Evolutionary conservation across 2,329 filamentous ascomycete species (phyloP).

Genomic region (Fusarium duplospermum): DNA sequence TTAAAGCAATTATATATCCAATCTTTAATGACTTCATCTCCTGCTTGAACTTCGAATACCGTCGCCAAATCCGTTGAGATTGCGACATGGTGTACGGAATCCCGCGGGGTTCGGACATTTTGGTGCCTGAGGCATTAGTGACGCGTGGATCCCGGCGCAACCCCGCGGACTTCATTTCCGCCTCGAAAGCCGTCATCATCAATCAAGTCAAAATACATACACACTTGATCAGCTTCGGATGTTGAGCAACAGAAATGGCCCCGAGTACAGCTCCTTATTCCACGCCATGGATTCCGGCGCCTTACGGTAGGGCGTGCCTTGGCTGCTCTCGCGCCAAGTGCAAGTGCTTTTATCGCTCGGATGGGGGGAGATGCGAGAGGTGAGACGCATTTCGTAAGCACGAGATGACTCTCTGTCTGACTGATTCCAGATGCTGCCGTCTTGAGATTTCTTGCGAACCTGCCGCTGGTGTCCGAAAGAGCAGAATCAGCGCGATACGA

Average conservation of each 20-base stretch:
- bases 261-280: background rate
- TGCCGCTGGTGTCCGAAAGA: constrained; percentile 48
- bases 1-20: background rate
- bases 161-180: constrained; percentile 1
- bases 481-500: constrained; percentile 19
- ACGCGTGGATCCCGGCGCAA: background rate
- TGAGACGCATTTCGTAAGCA: constrained; percentile 1
- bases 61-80: background rate
- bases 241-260: background rate
- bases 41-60: background rate
- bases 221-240: background rate
- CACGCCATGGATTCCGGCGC: constrained; percentile 41
- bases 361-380: constrained; percentile 50
- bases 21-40: background rate
- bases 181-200: background rate
- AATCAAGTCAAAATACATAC: background rate
- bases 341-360: constrained; percentile 54
- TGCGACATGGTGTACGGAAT: background rate
- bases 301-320: constrained; percentile 55
- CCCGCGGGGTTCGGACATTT: background rate
- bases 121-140: background rate
- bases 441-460: constrained; percentile 55
- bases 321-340: constrained; percentile 58
- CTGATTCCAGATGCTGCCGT: constrained; percentile 49
- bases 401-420: background rate